Base-by-base conservation (phyloP, 805 yeast species). In the Alloascoidea hylecoeti region DNA sequence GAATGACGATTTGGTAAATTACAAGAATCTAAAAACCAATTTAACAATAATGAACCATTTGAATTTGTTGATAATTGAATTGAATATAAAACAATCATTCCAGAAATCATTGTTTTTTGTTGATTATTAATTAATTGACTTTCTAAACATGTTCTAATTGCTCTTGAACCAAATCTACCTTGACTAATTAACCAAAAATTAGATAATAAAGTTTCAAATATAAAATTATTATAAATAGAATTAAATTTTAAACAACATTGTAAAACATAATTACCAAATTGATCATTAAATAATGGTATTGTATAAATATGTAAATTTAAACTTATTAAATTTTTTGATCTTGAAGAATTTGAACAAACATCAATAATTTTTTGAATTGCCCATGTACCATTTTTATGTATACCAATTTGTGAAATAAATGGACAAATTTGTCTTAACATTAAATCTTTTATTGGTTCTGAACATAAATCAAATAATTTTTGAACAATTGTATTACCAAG, bases 361-460 rank as follows among this genome's bases (percentile, higher is more conserved):
- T 76, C 80, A 47, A 92, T 86, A 57, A 92, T 78, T 57, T 89
- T 92, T 57, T 92, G 98, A 16, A 95, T 94, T 2, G 96, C 97
- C 98, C 98, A 92, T 3, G 98, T 92, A 44, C 98, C 98, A 56
- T 92, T 92, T 52, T 92, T 92, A 61, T 92, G 98, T 40, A 85
- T 78, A 48, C 96, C 92, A 66, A 89, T 79, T 48, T 85, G 94
- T 1, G 96, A 83, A 44, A 92, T 63, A 50, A 69, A 83, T 17
- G 88, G 94, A 3, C 79, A 64, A 33, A 94, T 72, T 45, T 72
- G 72, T 49, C 79, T 73, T 40, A 92, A 67, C 84, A 92, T 80
- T 53, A 79, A 70, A 46, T 82, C 78, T 51, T 84, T 83, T 41
- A 86, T 66, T 2, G 77, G 65, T 15, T 78, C 72, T 3, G 83